Evolutionary conservation across 2,329 filamentous ascomycete genomes (phyloP).

Genomic region (Fusarium transvaalense): DNA sequence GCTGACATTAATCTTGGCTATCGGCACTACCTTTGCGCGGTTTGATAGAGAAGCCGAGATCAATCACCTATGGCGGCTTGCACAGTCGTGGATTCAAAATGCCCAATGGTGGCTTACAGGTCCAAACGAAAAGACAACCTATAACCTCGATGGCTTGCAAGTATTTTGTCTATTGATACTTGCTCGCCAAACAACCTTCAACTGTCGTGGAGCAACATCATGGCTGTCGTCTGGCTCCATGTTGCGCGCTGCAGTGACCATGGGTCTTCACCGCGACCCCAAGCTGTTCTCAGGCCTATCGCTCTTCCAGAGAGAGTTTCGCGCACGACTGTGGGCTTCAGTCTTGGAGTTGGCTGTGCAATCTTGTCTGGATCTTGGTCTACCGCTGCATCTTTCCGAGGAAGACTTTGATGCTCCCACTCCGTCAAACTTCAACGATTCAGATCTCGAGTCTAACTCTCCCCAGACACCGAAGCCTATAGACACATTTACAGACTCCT

Average conservation of each 20-base stretch:
- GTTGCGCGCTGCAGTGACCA: conserved; percentile 45
- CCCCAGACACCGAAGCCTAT: conserved; percentile 9
- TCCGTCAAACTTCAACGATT: conserved; percentile 45
- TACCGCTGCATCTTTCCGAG: conserved; percentile 39
- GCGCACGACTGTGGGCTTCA: conserved; percentile 44
- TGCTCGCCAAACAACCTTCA: conserved; percentile 46
- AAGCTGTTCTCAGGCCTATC: conserved; percentile 39
- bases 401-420: conserved; percentile 37
- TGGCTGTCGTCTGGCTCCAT: conserved; percentile 46
- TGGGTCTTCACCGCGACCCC: conserved; percentile 46
- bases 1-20: conserved; percentile 39
- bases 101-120: conserved; percentile 48
- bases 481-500: conserved; percentile 40
- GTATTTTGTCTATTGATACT: conserved; percentile 44
- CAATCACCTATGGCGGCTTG: conserved; percentile 29
- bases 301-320: conserved; percentile 39
- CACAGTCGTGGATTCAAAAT: conserved; percentile 47
- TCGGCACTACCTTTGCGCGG: conserved; percentile 43
- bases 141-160: conserved; percentile 45
- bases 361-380: conserved; percentile 42
- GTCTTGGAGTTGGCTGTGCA: conserved; percentile 44
- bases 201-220: conserved; percentile 45
- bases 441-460: conserved; percentile 31
- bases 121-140: conserved; percentile 44
- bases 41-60: conserved; percentile 30